A percentile compares a stretch with the other conserved stretches of the same genome.
Conservation (phyloP, 2,329 filamentous ascomycete species). For the Alternaria dauci region DNA sequence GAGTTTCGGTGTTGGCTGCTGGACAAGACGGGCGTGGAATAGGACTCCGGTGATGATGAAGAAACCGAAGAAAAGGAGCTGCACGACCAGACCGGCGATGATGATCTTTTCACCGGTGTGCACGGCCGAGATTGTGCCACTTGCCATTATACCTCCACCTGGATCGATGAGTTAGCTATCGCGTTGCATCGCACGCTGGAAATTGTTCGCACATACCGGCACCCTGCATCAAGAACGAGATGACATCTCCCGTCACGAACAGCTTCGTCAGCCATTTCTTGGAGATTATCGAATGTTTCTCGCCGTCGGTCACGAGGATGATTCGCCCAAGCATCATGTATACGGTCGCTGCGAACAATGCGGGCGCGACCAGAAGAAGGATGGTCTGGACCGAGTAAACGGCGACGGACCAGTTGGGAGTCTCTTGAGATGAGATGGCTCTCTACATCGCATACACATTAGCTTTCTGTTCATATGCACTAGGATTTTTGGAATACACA, state of each 20-base stretch:
- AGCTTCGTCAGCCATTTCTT: conserved; percentile 53
- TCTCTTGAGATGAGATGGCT: conserved; percentile 18
- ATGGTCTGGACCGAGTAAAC: conserved; percentile 53
- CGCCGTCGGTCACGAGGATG: conserved; percentile 51
- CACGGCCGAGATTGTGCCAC: conserved; percentile 27
- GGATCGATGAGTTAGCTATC: not conserved
- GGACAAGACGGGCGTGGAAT: conserved; percentile 19
- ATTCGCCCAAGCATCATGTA: conserved; percentile 61
- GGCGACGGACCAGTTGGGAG: conserved; percentile 40
- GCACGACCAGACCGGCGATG: conserved; percentile 57
- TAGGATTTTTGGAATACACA: no score
- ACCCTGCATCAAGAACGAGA: conserved; percentile 56
- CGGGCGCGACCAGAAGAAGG: conserved; percentile 53
- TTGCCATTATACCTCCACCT: conserved; percentile 51
- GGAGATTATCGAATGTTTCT: conserved; percentile 51
- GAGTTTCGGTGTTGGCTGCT: not conserved
- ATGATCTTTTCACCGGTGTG: conserved; percentile 55
- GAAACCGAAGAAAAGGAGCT: conserved; percentile 59
- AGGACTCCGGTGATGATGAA: conserved; percentile 50
- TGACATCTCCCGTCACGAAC: conserved; percentile 57
- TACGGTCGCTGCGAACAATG: conserved; percentile 58
- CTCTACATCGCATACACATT: not conserved
- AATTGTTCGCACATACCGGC: conserved; percentile 16
- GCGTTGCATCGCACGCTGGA: conserved; percentile 25
- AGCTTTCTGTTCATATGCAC: no score